A percentile compares a stretch with the other conserved stretches of the same genome.
These are phyloP conservation scores for Brassica rapa DNA, from an alignment of 345 rosid genomes.

Conservation along the genomic window DNA sequence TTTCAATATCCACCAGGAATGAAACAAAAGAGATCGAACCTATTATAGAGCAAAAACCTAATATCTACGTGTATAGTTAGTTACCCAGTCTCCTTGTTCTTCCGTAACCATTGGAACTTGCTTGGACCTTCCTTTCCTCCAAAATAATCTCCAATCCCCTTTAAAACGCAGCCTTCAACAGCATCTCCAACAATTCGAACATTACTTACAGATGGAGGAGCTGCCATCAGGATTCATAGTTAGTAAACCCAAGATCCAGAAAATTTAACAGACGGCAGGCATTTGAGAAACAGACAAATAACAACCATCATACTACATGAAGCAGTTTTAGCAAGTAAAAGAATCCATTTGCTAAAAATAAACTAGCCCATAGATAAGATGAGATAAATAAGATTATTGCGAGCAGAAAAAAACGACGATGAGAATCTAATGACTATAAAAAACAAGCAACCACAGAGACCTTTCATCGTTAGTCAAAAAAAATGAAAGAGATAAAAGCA, in stretches of 20 bases:
- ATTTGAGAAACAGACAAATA: not conserved
- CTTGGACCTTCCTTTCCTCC: constrained; percentile 99
- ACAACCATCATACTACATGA: not conserved
- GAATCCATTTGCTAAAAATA: not conserved
- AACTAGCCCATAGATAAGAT: constrained; percentile 1
- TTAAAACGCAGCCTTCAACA: constrained; percentile 74
- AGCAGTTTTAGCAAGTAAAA: constrained; percentile 10
- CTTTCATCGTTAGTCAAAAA: not conserved
- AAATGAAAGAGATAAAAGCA: constrained; percentile 19
- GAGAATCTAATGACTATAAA: constrained; percentile 5
- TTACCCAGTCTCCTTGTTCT: constrained; percentile 77
- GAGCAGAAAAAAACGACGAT: constrained; percentile 4
- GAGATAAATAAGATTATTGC: constrained; percentile 1
- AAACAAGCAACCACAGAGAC: constrained; percentile 22
- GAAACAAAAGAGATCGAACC: not conserved
- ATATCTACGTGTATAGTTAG: constrained; percentile 35
- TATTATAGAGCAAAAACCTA: not conserved
- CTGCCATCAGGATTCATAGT: constrained; percentile 53
- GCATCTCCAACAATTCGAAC: constrained; percentile 75
- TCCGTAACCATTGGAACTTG: constrained; percentile 90
- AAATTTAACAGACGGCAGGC: not conserved
- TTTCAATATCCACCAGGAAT: constrained; percentile 2
- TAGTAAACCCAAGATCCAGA: not conserved
- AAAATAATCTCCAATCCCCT: constrained; percentile 88
- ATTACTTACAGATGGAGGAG: constrained; percentile 84